Base-by-base conservation (phyloP, 2,329 filamentous ascomycete genomes). In the Fusarium pininemorale region DNA sequence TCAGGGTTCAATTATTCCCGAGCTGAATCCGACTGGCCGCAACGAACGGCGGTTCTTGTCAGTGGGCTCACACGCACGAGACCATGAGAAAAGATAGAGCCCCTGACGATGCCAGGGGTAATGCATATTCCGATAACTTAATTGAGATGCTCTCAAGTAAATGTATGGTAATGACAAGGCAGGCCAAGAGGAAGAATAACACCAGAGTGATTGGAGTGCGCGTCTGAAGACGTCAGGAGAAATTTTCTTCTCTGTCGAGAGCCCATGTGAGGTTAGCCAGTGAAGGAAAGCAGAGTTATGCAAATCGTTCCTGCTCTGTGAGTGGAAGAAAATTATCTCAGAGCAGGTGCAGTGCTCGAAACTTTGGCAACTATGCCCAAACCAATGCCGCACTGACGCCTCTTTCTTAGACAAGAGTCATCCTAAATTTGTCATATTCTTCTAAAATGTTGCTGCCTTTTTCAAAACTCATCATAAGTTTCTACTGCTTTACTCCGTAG, bases 1-100 rank as follows among this genome's bases (percentile, higher is more conserved):
- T 39, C 66, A 70, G 67, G 66, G 66, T 70, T 72, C 58, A 47
- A 39, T 73, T 77, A 72, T 73, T 75, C 69, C 75, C 75, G 71
- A 70, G 24, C 57, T 67, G 56, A 59, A 58, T 39, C 72, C 66
- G 72, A 54, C 47, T 63, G 56, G 16, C 39, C 70, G 41, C 28
- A 57, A 70, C 59, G 50, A 70, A 72, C 47, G 42, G 75, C 47
- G 42, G 75, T 77, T 77, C 72, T 63, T 67, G 64, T 62, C 60
- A 53, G 55, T 59, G 66, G 58, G 57, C 57, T 28, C 3, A 14
- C 37, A 67, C 50, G 28, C 67, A 69, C 69, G 39, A 75, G 64
- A 65, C 67, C 68, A 65, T 55, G 58, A 70, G 37, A 30, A 44
- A 50, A 59, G 50, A 64, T 56, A 74, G 58, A 50, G 51, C 66